These are phyloP conservation scores for Cucumis variabilis DNA, from an alignment of 331 rosid species.

Conservation along the genomic window DNA sequence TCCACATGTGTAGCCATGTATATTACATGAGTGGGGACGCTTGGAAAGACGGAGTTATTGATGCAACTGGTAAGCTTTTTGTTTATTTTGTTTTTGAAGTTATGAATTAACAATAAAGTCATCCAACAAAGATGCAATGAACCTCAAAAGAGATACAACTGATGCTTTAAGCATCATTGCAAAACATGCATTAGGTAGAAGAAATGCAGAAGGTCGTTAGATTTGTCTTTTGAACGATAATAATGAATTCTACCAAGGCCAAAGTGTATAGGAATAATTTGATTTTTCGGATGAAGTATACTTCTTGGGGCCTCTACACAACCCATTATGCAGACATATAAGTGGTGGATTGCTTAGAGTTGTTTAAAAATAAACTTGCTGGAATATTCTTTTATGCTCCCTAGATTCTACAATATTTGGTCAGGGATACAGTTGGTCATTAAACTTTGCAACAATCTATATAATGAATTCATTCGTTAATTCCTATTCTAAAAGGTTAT, in stretches of 20 bases:
- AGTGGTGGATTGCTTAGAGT: not conserved
- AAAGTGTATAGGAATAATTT: not conserved
- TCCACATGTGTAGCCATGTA: conserved; percentile 70
- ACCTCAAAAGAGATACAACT: conserved; percentile 10
- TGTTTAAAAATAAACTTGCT: not conserved
- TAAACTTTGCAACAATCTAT: not conserved
- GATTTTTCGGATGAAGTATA: not conserved
- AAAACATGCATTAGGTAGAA: not conserved
- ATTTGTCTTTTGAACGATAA: not conserved
- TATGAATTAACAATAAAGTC: not conserved
- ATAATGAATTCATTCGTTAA: not conserved
- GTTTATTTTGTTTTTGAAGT: not conserved
- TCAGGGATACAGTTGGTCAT: not conserved
- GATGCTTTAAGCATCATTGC: not conserved
- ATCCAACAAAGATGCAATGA: not conserved
- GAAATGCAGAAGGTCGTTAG: not conserved
- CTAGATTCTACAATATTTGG: not conserved
- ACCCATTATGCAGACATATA: not conserved
- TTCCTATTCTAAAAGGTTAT: not conserved
- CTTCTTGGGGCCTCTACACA: not conserved
- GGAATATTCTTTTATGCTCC: not conserved
- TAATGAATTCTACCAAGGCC: not conserved
- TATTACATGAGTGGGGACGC: conserved; percentile 99
- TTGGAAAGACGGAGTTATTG: conserved; percentile 99
- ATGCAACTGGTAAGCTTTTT: conserved; percentile 75